These are phyloP conservation scores for Elymus sibiricus DNA, from an alignment of 176 grass and related monocot species.

Conservation along the genomic window DNA sequence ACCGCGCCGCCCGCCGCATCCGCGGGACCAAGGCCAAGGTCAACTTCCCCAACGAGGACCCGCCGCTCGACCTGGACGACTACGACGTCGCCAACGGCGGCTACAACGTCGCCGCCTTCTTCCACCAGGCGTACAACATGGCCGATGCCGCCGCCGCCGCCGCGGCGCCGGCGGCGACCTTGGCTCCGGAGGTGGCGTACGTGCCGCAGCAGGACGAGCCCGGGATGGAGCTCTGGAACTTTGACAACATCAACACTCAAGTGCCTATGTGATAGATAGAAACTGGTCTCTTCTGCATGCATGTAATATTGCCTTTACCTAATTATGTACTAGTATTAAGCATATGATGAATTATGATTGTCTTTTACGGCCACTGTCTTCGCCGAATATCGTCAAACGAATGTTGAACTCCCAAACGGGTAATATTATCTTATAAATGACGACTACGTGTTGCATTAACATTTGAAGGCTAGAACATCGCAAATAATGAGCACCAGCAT, in stretches of 20 bases:
- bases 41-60: constrained; percentile 90
- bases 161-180: background rate
- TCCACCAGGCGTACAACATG: constrained; percentile 32
- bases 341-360: background rate
- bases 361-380: too few species aligned
- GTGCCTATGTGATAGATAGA: background rate
- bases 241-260: constrained; percentile 16
- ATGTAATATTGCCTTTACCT: background rate
- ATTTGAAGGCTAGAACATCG: background rate
- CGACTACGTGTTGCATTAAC: background rate
- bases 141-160: background rate
- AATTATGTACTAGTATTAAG: too few species aligned
- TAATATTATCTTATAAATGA: too few species aligned
- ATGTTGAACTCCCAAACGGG: too few species aligned
- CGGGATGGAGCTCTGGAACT: constrained; percentile 38
- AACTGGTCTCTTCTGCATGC: too few species aligned
- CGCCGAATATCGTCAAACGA: too few species aligned
- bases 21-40: constrained; percentile 84
- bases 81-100: background rate
- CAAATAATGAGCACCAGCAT: background rate
- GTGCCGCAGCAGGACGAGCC: background rate
- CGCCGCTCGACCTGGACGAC: constrained; percentile 9
- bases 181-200: background rate
- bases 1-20: constrained; percentile 72
- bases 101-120: constrained; percentile 36